Conservation (phyloP, 371 early-diverging fungal genomes). For the Blakeslea trispora region DNA sequence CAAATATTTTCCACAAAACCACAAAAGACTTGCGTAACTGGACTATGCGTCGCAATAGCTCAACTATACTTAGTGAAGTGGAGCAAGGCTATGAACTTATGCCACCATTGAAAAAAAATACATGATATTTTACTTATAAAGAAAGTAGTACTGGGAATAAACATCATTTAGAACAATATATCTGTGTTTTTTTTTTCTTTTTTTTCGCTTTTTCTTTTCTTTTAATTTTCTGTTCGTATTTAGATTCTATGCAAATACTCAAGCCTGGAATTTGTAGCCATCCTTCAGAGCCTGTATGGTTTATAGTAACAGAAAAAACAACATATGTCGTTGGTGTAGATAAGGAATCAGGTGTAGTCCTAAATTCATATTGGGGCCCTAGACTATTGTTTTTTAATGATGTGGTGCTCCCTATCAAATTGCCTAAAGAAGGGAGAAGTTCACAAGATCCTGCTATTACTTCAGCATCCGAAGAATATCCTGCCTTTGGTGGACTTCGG, state of each 20-base stretch:
- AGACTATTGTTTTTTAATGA: conserved; percentile 24
- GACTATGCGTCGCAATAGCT: conserved; percentile 28
- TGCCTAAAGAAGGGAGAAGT: conserved; percentile 10
- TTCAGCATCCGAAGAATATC: conserved; percentile 38
- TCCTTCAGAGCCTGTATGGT: conserved; percentile 29
- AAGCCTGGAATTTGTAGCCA: conserved; percentile 28
- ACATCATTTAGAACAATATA: too few relatives aligned
- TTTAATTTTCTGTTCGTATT: neutral
- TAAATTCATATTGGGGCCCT: conserved; percentile 45
- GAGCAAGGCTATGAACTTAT: conserved; percentile 45
- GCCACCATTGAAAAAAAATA: conserved; percentile 11
- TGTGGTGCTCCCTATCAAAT: conserved; percentile 9
- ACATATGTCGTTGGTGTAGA: conserved; percentile 40
- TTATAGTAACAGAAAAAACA: conserved; percentile 30
- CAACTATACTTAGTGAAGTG: conserved; percentile 32
- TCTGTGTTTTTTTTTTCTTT: neutral
- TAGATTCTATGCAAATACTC: conserved; percentile 4
- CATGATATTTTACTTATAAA: neutral
- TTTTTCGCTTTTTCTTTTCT: neutral
- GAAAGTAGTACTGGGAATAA: neutral
- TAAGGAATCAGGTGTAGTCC: conserved; percentile 13
- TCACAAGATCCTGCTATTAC: conserved; percentile 42
- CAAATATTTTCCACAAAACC: conserved; percentile 14
- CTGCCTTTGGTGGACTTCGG: conserved; percentile 45
- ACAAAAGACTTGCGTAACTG: conserved; percentile 12